Base-by-base conservation (phyloP, 2,329 filamentous ascomycete species). In the Camillea tinctor region DNA sequence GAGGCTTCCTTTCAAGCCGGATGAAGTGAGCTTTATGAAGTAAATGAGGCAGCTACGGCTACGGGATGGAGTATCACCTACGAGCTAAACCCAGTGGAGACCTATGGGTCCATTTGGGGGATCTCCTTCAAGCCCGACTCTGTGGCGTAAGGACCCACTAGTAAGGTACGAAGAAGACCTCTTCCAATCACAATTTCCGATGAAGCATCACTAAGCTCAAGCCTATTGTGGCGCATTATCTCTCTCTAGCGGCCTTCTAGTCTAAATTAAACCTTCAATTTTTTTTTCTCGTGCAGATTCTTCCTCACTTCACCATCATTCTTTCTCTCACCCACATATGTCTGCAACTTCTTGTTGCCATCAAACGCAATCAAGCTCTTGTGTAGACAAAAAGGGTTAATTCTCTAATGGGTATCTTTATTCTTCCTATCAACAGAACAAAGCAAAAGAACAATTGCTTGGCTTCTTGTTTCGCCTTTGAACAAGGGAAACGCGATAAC, bases 211-310 rank as follows among this genome's bases (percentile, higher is more conserved):
- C 7, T 9, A 30, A 30, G 26, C 13, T 30, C 11, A 19, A 23
- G 44, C 6, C 11, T 36, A 0, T 9, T 64, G 62, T 64, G 62
- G 62, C 62, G 57, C 62, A 59, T 6, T 44, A 44, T 4, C 36
- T 44, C 17, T 11, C n/a, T n/a, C 36, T 44, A 44, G 15, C 36
- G 13, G 17, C 36, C 11, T 4, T 15, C 15, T 44, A 11, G 15
- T 6, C 13, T 44, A n/a, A 17, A n/a, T 30, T n/a, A 20, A 22
- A 50, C 36, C 26, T 57, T 19, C 24, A 4, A 55, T 36, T 55
- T 60, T 64, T 62, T 64, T 60, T 54, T 50, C n/a, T 13, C 13
- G n/a, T 52, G 13, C 19, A 52, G 24, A 50, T 50, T 49, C 48
- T 50, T 49, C 48, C 40, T 58, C 48, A 19, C 49, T 59, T 53